Base-by-base conservation (phyloP, 352 stramenopile genomes). In the Globisporangium carolinianum region DNA sequence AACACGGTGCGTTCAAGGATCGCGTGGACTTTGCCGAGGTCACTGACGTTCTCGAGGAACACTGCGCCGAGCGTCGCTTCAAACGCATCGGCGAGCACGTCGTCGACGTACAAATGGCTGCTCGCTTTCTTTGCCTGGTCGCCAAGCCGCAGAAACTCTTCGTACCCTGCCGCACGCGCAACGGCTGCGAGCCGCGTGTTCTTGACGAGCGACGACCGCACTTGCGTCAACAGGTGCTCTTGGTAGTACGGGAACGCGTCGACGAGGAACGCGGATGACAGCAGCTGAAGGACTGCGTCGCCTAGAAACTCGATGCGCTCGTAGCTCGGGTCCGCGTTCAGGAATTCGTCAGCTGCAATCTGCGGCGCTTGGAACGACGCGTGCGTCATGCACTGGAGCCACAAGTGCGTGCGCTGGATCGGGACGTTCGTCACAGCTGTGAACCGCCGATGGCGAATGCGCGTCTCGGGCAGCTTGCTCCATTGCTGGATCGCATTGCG, bases 291-390 rank as follows among this genome's bases (percentile, higher is more conserved):
- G 57, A 95, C 81, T 6, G 86, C 73, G 24, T 95, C 86, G 7
- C 86, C 86, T 11, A 95, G 68, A 60, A 93, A 95, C 66, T 93
- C 85, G 24, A 95, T 86, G 9, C 85, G 81, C 54, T 93, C 83
- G 60, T 93, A 93, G 51, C 67, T 91, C 42, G 81, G 66, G 17
- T 93, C 83, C 4, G 82, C 62, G 37, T 75, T 71, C 8, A 93
- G 58, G 47, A 88, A 92, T 50, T 87, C 82, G 47, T 78, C 79
- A 0, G 73, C 73, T 10, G 82, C 68, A 36, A 91, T 89, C 57
- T 87, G 76, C 2, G 76, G 76, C 15, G 71, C 77, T 62, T 87
- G 72, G 52, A 94, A 94, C 42, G 82, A 92, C 1, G 65, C 67
- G 61, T 94, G 85, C 0, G 82, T 94, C 55, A 94, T 54, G n/a